phyloP scores from a whole-genome alignment of 1,139 yeast species.

The Candida gigantensis region DNA sequence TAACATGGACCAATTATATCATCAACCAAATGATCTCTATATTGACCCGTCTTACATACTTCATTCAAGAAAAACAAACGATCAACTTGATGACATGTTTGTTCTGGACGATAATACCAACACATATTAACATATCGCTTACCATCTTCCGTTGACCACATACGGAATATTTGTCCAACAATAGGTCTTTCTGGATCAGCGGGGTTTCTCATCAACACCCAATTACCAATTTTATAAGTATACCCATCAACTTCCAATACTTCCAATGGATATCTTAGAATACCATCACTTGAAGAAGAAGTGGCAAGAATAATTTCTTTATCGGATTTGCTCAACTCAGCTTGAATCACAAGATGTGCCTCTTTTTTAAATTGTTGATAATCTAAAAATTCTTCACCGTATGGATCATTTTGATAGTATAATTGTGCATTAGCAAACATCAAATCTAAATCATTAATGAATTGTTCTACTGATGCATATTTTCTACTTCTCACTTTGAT shows the following conservation, averaged over 20 bases:
- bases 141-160: constrained; percentile 87
- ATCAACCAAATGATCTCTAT: constrained; percentile 86
- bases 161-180: constrained; percentile 87
- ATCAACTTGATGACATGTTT: constrained; percentile 91
- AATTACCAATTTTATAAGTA: constrained; percentile 84
- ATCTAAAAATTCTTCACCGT: constrained; percentile 56
- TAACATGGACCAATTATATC: constrained; percentile 93
- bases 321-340: constrained; percentile 81
- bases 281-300: constrained; percentile 54
- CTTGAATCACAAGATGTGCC: constrained; percentile 60
- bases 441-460: constrained; percentile 71
- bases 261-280: constrained; percentile 75
- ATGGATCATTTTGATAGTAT: constrained; percentile 58
- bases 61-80: constrained; percentile 88
- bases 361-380: constrained; percentile 51
- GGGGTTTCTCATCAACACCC: constrained; percentile 86
- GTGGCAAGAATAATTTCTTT: constrained; percentile 72
- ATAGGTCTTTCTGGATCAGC: constrained; percentile 89
- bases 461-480: constrained; percentile 73
- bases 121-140: constrained; percentile 89
- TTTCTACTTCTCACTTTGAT: constrained; percentile 85
- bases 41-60: constrained; percentile 95
- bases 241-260: constrained; percentile 70
- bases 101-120: constrained; percentile 98
- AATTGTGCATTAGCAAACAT: constrained; percentile 76